Evolutionary conservation across 805 yeast genomes (phyloP).

Genomic region (Candida lessepsii): DNA sequence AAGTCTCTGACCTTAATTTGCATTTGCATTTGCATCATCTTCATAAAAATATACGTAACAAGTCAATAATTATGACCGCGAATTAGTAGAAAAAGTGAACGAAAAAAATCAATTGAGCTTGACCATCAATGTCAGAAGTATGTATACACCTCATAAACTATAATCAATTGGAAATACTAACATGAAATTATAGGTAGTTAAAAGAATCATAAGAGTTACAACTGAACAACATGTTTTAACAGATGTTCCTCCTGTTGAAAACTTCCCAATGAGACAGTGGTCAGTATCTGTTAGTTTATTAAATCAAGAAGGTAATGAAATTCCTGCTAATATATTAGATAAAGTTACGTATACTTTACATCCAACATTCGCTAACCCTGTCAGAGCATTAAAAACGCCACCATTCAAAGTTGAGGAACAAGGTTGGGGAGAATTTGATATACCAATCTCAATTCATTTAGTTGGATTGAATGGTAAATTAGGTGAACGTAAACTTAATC

Average conservation of each 20-base stretch:
- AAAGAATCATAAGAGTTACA: conserved; percentile 84
- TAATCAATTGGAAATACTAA: conserved; percentile 16
- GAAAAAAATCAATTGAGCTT: conserved; percentile 2
- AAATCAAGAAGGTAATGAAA: conserved; percentile 75
- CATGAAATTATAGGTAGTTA: conserved; percentile 42
- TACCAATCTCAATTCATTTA: conserved; percentile 72
- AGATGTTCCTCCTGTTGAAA: conserved; percentile 81
- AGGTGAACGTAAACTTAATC: conserved; percentile 84
- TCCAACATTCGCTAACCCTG: conserved; percentile 92
- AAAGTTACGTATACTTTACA: conserved; percentile 91
- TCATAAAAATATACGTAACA: background rate
- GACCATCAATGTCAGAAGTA: conserved; percentile 16
- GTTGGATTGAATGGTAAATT: conserved; percentile 66
- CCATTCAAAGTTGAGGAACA: conserved; percentile 89
- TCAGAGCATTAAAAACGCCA: conserved; percentile 70
- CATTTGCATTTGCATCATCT: too few species aligned
- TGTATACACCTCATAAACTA: conserved; percentile 3
- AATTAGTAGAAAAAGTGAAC: conserved; percentile 7
- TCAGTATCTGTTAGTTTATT: conserved; percentile 71
- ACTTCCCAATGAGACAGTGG: conserved; percentile 96
- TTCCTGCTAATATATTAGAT: conserved; percentile 86
- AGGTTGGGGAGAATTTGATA: conserved; percentile 98
- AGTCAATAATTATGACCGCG: background rate
- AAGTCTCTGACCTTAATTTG: background rate
- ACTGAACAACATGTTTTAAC: conserved; percentile 81